A percentile compares a stretch with the other conserved stretches of the same genome.
Evolutionary conservation across 2,329 filamentous ascomycete genomes (phyloP).

Genomic region (Aspergillus transmontanensis): DNA sequence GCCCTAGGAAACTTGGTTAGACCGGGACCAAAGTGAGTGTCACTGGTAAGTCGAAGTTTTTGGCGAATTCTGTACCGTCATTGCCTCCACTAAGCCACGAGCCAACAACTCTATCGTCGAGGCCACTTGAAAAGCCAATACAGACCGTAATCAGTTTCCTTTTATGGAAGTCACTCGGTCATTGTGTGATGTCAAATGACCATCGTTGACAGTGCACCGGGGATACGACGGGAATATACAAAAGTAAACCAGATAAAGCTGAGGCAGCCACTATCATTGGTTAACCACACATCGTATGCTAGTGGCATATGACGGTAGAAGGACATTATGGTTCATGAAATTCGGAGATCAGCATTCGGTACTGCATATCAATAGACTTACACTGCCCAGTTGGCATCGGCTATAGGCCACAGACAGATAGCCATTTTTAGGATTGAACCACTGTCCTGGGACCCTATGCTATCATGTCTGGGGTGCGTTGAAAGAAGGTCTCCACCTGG

Average conservation of each 20-base stretch:
- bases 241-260: background rate
- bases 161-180: background rate
- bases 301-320: background rate
- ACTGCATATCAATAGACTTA: background rate
- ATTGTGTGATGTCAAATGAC: background rate
- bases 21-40: background rate
- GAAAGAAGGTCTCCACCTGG: background rate
- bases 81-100: background rate
- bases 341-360: background rate
- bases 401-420: background rate
- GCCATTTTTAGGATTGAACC: background rate
- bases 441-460: background rate
- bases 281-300: background rate
- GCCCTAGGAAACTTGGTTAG: background rate
- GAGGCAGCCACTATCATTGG: background rate
- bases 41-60: background rate
- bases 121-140: background rate
- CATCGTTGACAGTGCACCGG: background rate
- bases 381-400: background rate
- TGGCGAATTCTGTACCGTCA: too few relatives aligned
- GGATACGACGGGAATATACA: background rate
- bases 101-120: background rate
- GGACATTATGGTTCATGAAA: background rate
- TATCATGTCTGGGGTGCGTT: background rate
- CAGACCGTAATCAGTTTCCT: background rate